Percentiles rank a stretch among this genome's conserved stretches.
phyloP scores from a whole-genome alignment of 257 asterid species.

The Salvia splendens region DNA sequence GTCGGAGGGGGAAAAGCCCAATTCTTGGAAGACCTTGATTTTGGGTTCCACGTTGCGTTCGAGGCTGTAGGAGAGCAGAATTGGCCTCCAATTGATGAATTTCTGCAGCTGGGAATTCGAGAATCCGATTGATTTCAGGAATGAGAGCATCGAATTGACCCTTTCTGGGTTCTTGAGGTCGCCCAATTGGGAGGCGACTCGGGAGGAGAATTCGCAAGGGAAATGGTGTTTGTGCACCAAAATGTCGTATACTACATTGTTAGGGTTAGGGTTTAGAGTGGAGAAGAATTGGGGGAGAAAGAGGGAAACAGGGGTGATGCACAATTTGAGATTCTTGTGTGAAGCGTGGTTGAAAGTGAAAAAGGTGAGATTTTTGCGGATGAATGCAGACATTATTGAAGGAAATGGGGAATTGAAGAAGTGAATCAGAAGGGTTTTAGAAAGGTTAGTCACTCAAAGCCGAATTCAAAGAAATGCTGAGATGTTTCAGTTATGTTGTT shows the following conservation, averaged over 20 bases:
- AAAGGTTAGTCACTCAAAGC: no score
- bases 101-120: neutral
- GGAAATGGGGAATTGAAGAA: no score
- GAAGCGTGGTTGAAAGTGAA: neutral
- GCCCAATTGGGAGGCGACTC: neutral
- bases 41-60: neutral
- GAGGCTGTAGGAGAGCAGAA: neutral
- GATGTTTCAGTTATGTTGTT: no score
- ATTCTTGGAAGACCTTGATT: neutral
- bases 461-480: no score
- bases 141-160: conserved; percentile 9
- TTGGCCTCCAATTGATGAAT: neutral
- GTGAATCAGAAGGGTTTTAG: no score
- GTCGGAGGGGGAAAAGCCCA: neutral
- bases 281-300: neutral
- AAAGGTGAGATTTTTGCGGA: neutral
- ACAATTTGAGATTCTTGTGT: neutral
- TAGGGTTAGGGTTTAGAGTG: neutral
- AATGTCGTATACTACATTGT: neutral
- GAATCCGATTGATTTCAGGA: neutral
- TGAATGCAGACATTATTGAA: neutral
- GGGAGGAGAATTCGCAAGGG: neutral
- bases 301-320: no score
- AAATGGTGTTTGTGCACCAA: conserved; percentile 1
- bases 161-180: neutral